Base-by-base conservation (phyloP, 108 stramenopile species). In the Cyclostephanos tholiformis region DNA sequence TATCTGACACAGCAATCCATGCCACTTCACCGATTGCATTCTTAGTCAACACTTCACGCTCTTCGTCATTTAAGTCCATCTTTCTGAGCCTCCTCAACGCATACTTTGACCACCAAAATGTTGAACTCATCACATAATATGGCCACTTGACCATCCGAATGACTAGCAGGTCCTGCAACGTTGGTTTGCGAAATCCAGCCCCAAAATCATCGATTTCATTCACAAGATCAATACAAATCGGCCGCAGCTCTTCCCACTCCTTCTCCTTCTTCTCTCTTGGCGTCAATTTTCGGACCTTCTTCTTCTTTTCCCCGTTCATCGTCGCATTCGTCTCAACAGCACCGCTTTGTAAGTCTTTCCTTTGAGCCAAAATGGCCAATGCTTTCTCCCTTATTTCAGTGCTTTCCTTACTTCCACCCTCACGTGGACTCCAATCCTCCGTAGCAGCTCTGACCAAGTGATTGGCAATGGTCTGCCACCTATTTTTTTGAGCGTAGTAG, bases 151-250 rank as follows among this genome's bases (percentile, higher is more conserved):
- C 73, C 77, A 95, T 66, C 53, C 71, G 80, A 25, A 91, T 68
- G 75, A 90, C 70, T n/a, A 92, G 66, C 50, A 95, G 66, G 72
- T 95, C 94, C 25, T 77, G 76, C 86, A 85, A 88, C 16, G 91
- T 95, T 41, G 94, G 91, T 62, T 92, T 87, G 65, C 88, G 94
- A 65, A 91, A 95, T 16, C 94, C 94, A 49, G 87, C 94, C 36
- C 94, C 94, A 85, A 95, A 95, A 76, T 94, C 93, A 11, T 88
- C 76, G 29, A 89, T 87, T 50, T 95, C 85, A 50, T 86, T 80
- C 0, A 92, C 94, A 32, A 92, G 70, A 23, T 83, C 82, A n/a
- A 58, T 71, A 71, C 89, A 69, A 41, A 95, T 89, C 5, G 94
- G 90, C 50, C 84, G 62, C 60, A 95, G 74, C 20, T 81, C 81